Evolutionary conservation across 1,284 basidiomycete genomes (phyloP), one percentile per base, ranked within the genome.

Genomic region (Marasmius tenuissimus): DNA sequence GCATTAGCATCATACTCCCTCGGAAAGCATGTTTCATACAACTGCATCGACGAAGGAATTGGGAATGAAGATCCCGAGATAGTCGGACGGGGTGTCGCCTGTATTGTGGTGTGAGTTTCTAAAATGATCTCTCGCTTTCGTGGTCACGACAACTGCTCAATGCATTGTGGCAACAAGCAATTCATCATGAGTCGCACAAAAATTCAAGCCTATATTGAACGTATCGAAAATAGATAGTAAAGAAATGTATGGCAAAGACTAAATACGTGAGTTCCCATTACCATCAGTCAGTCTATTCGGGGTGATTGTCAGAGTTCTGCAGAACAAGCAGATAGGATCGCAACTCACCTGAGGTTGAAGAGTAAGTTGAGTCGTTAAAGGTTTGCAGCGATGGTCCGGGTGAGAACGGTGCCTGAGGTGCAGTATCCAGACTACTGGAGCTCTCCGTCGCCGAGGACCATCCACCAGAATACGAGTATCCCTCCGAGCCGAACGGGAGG

Each of bases 351-450:
- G 71, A 72, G 62, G 65, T 69, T 33, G 75, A 70, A 27, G 71
- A 64, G 66, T 79, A 78, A 20, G 75, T 66, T 11, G 69, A 70
- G 38, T 75, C 4, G 4, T 4, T 72, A 62, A 78, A 78, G 48
- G 73, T 70, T 67, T 71, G 63, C 55, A 73, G 40, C n/a, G 58
- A 64, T 27, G 66, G 59, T 39, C 72, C 71, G 40, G 68, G 61
- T 62, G 75, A 69, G 61, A 78, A 70, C n/a, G 76, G 64, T 14
- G 64, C 39, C 61, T 78, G 73, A 18, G 76, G 68, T 35, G 76
- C 67, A 37, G 75, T 69, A 20, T 69, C 70, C 45, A 78, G 67
- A 16, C 72, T 66, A 35, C 67, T 70, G 33, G 65, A 69, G 40
- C 33, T 38, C 18, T 74, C 73, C 20, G 63, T 70, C 3, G 76